Base-by-base conservation (phyloP, 768 basidiomycete genomes). In the Lactarius hatsudake region DNA sequence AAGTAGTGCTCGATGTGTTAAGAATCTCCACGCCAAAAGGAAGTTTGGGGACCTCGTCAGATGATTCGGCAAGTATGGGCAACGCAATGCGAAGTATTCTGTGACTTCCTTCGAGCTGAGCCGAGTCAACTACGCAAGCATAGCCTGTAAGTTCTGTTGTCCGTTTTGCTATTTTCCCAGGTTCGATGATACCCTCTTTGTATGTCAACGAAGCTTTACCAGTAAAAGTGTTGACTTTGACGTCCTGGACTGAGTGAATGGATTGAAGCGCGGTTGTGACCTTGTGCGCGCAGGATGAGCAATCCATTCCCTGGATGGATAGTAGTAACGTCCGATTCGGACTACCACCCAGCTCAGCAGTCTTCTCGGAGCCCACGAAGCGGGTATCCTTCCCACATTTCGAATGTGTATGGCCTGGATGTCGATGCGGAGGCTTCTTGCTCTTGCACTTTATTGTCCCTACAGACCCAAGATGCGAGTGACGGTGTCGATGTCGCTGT, bases 201-300 rank as follows among this genome's bases (percentile, higher is more conserved):
- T 69, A 71, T 23, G 42, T 59, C 34, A 71, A 54, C 13, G 70
- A 66, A 8, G 68, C 68, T 53, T 56, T 64, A 38, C 51, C 43
- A n/a, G 68, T 63, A 30, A 71, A 66, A 38, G 15, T 36, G 48
- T 69, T 66, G 59, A 69, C 70, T n/a, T 61, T 66, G 59, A 69
- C 68, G 30, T 69, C 61, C 32, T 59, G 59, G 20, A 71, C 68
- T 6, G 70, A 71, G 4, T 68, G 62, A 38, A 71, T 48, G 9
- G 59, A 61, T n/a, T 54, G 65, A 17, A 71, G 65, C 15, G 70
- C 68, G 3, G 45, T 62, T n/a, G 62, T 43, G 3, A 71, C 20
- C 38, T 69, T 71, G 12, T 4, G 15, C 15, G 58, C 68, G 42
- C 70, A 71, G 15, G 70, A 61, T 7, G 70, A 59, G 62, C 70